Percentiles rank a stretch among this genome's conserved stretches.
phyloP scores from a whole-genome alignment of 108 stramenopile genomes.

The Aurantiochytrium sp. region DNA sequence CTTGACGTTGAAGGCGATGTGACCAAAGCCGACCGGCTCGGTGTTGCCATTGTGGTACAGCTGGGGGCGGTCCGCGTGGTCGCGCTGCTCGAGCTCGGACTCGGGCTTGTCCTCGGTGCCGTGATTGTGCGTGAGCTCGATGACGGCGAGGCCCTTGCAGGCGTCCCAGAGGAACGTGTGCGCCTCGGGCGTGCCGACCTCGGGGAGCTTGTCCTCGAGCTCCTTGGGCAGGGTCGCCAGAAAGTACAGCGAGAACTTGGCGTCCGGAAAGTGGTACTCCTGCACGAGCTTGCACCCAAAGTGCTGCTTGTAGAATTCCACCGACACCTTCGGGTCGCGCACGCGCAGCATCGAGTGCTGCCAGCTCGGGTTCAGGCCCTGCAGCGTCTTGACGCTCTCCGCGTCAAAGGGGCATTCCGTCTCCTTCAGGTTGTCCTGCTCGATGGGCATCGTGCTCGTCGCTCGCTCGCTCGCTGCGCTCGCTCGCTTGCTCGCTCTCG shows the following conservation, averaged over 20 bases:
- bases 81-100: neutral
- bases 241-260: slow-evolving; percentile 83
- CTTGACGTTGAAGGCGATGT: slow-evolving; percentile 89
- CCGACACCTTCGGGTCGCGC: slow-evolving; percentile 76
- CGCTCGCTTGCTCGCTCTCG: no score
- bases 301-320: slow-evolving; percentile 75
- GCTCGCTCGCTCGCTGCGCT: neutral
- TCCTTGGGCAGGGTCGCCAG: slow-evolving; percentile 65
- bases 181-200: slow-evolving; percentile 37
- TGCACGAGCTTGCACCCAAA: slow-evolving; percentile 69
- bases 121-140: slow-evolving; percentile 92
- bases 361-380: slow-evolving; percentile 64
- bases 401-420: neutral
- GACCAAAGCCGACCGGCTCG: slow-evolving; percentile 91
- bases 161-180: neutral
- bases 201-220: slow-evolving; percentile 51
- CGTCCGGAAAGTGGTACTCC: slow-evolving; percentile 69
- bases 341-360: slow-evolving; percentile 94
- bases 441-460: neutral
- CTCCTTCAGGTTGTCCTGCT: neutral
- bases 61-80: slow-evolving; percentile 33
- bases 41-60: slow-evolving; percentile 89
- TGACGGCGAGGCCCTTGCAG: slow-evolving; percentile 41
- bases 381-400: slow-evolving; percentile 44
- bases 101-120: slow-evolving; percentile 74